Percentiles rank a stretch among this genome's conserved stretches.
These are phyloP conservation scores for Sphenostylis stenocarpa DNA, from an alignment of 306 rosid genomes.

Conservation along the genomic window DNA sequence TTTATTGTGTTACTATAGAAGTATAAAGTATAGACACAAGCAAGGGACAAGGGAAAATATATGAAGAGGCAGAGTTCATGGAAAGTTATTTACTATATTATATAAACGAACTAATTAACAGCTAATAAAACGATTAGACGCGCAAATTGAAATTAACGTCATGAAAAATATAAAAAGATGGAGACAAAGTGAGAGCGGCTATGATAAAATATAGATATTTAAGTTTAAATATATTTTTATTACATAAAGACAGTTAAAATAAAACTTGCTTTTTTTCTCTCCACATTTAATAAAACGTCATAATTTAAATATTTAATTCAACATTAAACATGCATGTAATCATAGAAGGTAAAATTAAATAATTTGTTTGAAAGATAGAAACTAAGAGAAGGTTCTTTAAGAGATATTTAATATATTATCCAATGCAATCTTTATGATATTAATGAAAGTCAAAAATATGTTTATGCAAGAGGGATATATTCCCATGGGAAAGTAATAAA, in stretches of 20 bases:
- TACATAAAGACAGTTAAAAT: no score
- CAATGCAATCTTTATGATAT: not conserved
- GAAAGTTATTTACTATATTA: not conserved
- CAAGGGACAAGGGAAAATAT: not conserved
- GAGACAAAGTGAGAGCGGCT: not conserved
- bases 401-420: not conserved
- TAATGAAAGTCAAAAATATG: not conserved
- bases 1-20: not conserved
- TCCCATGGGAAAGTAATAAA: not conserved
- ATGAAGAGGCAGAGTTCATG: not conserved
- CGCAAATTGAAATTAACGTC: not conserved
- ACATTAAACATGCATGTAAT: not conserved
- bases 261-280: no score
- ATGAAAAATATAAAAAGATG: not conserved
- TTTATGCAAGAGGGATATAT: not conserved
- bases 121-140: not conserved
- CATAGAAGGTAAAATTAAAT: not conserved
- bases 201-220: not conserved
- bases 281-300: not conserved
- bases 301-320: not conserved
- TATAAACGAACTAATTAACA: not conserved
- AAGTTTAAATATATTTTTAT: no score
- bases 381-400: not conserved
- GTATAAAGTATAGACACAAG: not conserved
- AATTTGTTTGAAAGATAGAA: not conserved